Percentiles rank a stretch among this genome's conserved stretches.
These are phyloP conservation scores for Afroboletus lepidellus DNA, from an alignment of 1,284 basidiomycete genomes.

Conservation along the genomic window DNA sequence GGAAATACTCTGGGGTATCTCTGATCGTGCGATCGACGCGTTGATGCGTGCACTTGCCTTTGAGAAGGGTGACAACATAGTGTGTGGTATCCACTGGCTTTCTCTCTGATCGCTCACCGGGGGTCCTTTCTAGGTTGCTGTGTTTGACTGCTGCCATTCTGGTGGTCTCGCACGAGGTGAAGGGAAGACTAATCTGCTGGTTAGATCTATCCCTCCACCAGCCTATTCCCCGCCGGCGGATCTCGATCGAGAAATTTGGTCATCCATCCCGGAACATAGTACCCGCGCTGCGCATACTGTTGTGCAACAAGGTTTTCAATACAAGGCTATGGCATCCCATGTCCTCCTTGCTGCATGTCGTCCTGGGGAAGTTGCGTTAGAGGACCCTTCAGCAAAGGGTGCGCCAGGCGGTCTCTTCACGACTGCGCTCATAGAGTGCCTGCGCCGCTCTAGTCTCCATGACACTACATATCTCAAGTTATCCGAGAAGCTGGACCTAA, in stretches of 20 bases:
- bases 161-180: slow-evolving; percentile 20
- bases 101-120: not conserved
- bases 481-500: slow-evolving; percentile 16
- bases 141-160: slow-evolving; percentile 25
- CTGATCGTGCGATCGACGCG: slow-evolving; percentile 52
- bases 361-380: slow-evolving; percentile 14
- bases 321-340: slow-evolving; percentile 22
- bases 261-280: slow-evolving; percentile 1
- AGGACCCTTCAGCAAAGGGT: slow-evolving; percentile 7
- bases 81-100: slow-evolving; percentile 8
- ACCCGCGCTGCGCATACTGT: slow-evolving; percentile 11
- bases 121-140: slow-evolving; percentile 4
- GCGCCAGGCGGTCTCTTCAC: slow-evolving; percentile 23
- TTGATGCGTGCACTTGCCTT: slow-evolving; percentile 49
- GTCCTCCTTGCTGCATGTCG: slow-evolving; percentile 25
- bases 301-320: slow-evolving; percentile 12
- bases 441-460: slow-evolving; percentile 10
- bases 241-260: slow-evolving; percentile 15
- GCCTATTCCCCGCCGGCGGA: slow-evolving; percentile 13
- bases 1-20: slow-evolving; percentile 37
- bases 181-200: not conserved
- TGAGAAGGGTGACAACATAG: slow-evolving; percentile 60
- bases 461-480: slow-evolving; percentile 19
- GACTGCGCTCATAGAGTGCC: slow-evolving; percentile 19
- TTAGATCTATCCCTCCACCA: slow-evolving; percentile 13